Base-by-base conservation (phyloP, 2,329 filamentous ascomycete species). In the Hypoxylon sp. region DNA sequence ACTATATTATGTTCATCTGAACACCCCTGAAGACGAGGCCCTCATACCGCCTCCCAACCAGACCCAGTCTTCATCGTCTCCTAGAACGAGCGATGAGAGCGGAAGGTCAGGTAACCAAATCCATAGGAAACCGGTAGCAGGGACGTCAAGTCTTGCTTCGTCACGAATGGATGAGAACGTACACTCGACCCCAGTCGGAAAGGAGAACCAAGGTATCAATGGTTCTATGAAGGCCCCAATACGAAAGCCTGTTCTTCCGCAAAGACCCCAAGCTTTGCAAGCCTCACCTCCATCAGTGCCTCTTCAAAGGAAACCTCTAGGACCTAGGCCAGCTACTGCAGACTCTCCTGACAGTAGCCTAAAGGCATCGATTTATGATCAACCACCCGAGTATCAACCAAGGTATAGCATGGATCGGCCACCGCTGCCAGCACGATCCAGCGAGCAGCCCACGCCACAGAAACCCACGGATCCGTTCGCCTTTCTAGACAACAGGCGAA, bases 1-100 rank as follows among this genome's bases (percentile, higher is more conserved):
- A 13, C 85, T 99, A 4, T 99, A 98, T 81, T 98, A 96, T 77
- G 83, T 98, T 58, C 95, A 98, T 80, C 87, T 97, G 41, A 87
- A 93, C 65, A 84, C 86, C 1, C 86, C 88, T 2, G 84, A 88
- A 41, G 87, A 92, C 66, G 79, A 79, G 30, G 76, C 81, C 32
- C 78, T 82, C 14, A 73, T 73, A 36, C 62, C 65, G 13, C 64
- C 60, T 67, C 76, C 76, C 9, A 73, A 74, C 30, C 69, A 76
- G 48, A 57, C 71, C 14, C 70, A 68, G 46, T 73, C 76, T 23
- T 77, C 79, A 5, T 74, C 73, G 38, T 75, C 78, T 51, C 77
- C 80, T 66, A 79, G 81, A 50, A 81, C 82, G 30, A 84, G 84
- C 69, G 78, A 81, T 55, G 83, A 85, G 58, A 82, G 80, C 67